Evolutionary conservation across 148 eudicot genomes (phyloP).

Genomic region (Cornus kousa): DNA sequence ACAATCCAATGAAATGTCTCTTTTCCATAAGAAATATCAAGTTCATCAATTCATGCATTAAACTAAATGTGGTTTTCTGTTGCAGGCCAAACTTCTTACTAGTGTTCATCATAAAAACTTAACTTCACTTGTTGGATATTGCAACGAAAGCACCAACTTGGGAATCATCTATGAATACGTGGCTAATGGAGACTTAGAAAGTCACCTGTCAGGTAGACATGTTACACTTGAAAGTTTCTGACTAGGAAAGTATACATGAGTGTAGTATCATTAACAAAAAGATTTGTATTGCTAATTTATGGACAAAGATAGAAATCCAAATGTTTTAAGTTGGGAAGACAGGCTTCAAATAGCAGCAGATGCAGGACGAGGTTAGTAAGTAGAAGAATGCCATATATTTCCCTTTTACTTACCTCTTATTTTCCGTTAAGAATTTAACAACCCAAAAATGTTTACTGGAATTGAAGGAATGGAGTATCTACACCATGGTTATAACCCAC

Average conservation of each 20-base stretch:
- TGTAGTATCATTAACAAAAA: background rate
- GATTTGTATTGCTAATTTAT: too few relatives aligned
- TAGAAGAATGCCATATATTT: background rate
- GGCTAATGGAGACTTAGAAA: conserved; percentile 24
- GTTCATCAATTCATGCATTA: background rate
- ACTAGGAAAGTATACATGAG: too few relatives aligned
- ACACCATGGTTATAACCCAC: background rate
- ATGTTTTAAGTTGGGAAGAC: conserved; percentile 29
- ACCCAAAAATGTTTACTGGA: background rate
- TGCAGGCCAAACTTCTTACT: conserved; percentile 19
- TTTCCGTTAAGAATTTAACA: background rate
- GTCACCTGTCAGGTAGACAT: conserved; percentile 12
- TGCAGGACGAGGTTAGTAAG: conserved; percentile 34
- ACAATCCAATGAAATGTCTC: too few relatives aligned
- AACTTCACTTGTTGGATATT: conserved; percentile 24
- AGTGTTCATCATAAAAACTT: conserved; percentile 26
- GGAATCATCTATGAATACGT: conserved; percentile 28
- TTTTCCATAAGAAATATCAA: background rate
- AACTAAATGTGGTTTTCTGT: background rate
- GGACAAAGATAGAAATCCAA: conserved; percentile 15
- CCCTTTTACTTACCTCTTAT: background rate
- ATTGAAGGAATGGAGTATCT: background rate
- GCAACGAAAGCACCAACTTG: conserved; percentile 14
- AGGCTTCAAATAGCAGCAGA: conserved; percentile 37
- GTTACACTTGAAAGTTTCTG: background rate